phyloP scores from a whole-genome alignment of 345 rosid genomes.

The Xanthoceras sorbifolium region DNA sequence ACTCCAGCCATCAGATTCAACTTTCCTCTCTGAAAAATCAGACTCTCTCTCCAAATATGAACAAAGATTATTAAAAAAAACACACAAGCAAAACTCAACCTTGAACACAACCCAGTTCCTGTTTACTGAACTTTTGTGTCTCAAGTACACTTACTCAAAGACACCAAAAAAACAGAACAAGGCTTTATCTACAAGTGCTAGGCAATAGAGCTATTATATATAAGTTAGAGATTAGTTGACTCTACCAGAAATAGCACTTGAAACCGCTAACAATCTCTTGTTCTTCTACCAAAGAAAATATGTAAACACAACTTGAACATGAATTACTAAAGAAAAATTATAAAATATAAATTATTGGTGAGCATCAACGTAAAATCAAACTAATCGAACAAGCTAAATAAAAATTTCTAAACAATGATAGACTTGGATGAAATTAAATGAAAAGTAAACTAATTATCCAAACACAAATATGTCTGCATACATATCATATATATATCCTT shows the following conservation, averaged over 20 bases:
- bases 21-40: too few species aligned
- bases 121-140: not conserved
- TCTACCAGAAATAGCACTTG: not conserved
- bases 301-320: too few species aligned
- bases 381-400: too few species aligned
- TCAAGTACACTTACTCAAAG: too few species aligned
- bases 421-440: too few species aligned
- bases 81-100: not conserved
- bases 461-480: too few species aligned
- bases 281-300: not conserved
- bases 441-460: too few species aligned
- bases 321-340: too few species aligned
- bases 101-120: not conserved
- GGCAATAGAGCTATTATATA: not conserved
- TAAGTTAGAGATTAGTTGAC: not conserved
- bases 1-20: conserved; percentile 2
- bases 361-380: too few species aligned
- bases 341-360: too few species aligned
- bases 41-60: conserved; percentile 2
- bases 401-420: too few species aligned
- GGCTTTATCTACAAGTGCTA: not conserved
- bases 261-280: not conserved
- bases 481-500: too few species aligned
- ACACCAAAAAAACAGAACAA: conserved; percentile 26
- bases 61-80: not conserved